These are phyloP conservation scores for Scheffersomyces insectosa DNA, from an alignment of 1,139 yeast genomes.

Conservation along the genomic window DNA sequence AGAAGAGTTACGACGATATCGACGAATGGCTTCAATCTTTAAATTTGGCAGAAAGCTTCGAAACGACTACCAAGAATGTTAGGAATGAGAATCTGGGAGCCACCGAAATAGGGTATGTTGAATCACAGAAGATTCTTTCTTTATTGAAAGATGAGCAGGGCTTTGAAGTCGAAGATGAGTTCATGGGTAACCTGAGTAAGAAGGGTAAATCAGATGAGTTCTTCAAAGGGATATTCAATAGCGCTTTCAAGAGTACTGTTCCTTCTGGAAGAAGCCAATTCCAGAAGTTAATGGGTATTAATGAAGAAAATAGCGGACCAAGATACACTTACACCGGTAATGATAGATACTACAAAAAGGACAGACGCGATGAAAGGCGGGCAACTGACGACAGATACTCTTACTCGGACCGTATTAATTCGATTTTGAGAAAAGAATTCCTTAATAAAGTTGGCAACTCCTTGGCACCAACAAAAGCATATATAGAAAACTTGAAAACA, in stretches of 20 bases:
- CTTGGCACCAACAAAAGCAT: slow-evolving; percentile 24
- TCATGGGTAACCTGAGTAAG: background rate
- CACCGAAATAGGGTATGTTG: background rate
- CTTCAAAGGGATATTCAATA: background rate
- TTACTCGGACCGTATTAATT: slow-evolving; percentile 8
- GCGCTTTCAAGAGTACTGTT: background rate
- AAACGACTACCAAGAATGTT: background rate
- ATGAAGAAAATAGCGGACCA: slow-evolving; percentile 1
- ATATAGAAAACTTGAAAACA: slow-evolving; percentile 18
- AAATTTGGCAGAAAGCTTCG: background rate
- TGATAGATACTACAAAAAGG: background rate
- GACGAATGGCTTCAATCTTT: background rate
- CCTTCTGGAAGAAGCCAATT: background rate
- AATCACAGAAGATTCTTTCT: background rate
- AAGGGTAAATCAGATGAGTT: background rate
- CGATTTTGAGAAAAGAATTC: slow-evolving; percentile 15
- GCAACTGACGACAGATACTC: background rate
- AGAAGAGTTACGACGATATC: background rate
- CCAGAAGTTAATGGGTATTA: background rate
- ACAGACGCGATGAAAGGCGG: background rate
- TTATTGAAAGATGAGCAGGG: background rate
- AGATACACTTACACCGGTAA: background rate
- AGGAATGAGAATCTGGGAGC: background rate
- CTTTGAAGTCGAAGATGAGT: background rate
- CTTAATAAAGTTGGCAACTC: slow-evolving; percentile 20